Percentiles rank a stretch among this genome's conserved stretches.
Conservation (phyloP, 1,284 basidiomycete genomes). For the Tetrapyrgos nigripes region DNA sequence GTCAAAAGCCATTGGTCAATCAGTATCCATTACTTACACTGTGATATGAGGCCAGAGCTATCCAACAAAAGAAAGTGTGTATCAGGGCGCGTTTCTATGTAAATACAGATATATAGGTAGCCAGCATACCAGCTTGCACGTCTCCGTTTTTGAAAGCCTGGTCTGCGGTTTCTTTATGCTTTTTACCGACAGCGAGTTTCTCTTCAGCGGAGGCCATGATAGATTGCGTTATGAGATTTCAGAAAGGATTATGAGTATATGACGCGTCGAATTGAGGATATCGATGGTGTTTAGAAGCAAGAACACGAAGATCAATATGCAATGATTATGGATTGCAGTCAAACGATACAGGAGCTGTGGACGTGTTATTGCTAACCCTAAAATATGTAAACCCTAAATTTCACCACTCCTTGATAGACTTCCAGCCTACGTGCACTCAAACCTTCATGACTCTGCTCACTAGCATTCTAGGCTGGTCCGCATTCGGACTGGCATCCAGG, state of each 20-base stretch:
- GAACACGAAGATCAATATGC: not conserved
- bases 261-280: not conserved
- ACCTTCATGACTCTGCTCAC: constrained; percentile 71
- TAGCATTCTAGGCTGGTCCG: constrained; percentile 79
- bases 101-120: constrained; percentile 8
- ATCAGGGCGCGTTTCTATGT: no score
- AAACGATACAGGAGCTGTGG: not conserved
- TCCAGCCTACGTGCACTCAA: constrained; percentile 1
- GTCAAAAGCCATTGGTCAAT: constrained; percentile 3
- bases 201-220: constrained; percentile 34
- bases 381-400: not conserved
- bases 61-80: constrained; percentile 3
- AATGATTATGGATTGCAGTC: not conserved
- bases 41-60: constrained; percentile 72
- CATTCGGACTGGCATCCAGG: constrained; percentile 79
- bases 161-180: constrained; percentile 79
- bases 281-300: not conserved
- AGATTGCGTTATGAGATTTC: no score
- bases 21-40: constrained; percentile 47
- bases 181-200: constrained; percentile 66
- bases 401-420: not conserved
- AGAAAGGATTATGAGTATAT: no score
- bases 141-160: constrained; percentile 75
- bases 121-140: constrained; percentile 56
- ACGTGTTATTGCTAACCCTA: no score